A percentile compares a stretch with the other conserved stretches of the same genome.
These are phyloP conservation scores for Rhodamnia rubescens DNA, from an alignment of 345 rosid species.

Conservation along the genomic window DNA sequence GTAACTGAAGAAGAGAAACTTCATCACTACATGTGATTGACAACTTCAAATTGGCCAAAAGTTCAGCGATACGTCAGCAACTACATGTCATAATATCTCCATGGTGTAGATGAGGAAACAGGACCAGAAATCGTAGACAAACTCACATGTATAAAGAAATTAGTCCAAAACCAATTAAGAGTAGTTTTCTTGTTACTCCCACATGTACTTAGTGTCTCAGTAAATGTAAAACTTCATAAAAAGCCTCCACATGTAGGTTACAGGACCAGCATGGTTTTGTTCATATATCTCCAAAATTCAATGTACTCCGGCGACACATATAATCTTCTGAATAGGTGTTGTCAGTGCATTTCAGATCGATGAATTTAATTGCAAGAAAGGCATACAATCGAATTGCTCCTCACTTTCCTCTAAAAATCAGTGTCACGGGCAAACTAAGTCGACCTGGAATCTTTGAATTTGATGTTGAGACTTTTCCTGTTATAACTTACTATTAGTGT, in stretches of 20 bases:
- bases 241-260: background rate
- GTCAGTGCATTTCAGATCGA: background rate
- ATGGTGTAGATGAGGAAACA: background rate
- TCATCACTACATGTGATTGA: background rate
- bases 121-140: background rate
- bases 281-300: background rate
- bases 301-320: background rate
- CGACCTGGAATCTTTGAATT: background rate
- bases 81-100: background rate
- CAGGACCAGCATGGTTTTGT: background rate
- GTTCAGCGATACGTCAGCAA: background rate
- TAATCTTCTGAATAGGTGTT: background rate
- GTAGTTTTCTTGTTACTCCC: background rate
- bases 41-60: background rate
- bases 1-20: background rate
- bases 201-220: background rate
- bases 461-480: background rate
- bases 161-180: background rate
- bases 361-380: background rate
- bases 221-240: background rate
- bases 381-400: background rate
- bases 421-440: background rate
- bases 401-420: background rate
- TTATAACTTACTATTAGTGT: background rate
- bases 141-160: background rate